phyloP scores from a whole-genome alignment of 352 stramenopile genomes.

The Phytophthora citrophthora region DNA sequence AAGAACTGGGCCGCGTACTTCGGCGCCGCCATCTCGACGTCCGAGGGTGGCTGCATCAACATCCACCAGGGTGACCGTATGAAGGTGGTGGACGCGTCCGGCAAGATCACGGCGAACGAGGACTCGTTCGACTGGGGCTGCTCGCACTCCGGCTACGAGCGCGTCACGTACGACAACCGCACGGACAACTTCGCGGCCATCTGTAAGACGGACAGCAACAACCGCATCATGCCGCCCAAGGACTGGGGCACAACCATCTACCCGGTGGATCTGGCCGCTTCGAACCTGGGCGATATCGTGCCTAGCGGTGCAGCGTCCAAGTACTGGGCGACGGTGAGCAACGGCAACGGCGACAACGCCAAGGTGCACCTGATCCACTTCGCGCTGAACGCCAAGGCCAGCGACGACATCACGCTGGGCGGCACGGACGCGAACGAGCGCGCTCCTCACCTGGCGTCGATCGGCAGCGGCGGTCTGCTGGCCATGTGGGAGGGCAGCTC shows the following conservation, averaged over 20 bases:
- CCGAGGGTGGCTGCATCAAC: constrained; percentile 65
- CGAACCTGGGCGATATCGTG: constrained; percentile 64
- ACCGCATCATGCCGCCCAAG: constrained; percentile 71
- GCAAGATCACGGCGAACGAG: constrained; percentile 40
- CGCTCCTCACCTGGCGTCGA: constrained; percentile 49
- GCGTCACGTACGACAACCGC: constrained; percentile 60
- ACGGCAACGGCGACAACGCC: constrained; percentile 51
- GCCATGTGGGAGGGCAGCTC: constrained; percentile 58
- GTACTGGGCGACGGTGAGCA: constrained; percentile 72
- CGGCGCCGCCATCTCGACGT: constrained; percentile 59
- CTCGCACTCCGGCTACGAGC: constrained; percentile 69
- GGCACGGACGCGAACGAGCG: constrained; percentile 58
- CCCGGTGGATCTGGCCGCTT: constrained; percentile 51
- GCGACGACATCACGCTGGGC: constrained; percentile 63
- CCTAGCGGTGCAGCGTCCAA: constrained; percentile 35
- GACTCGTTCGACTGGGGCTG: constrained; percentile 67
- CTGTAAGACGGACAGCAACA: constrained; percentile 76
- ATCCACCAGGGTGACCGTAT: constrained; percentile 76
- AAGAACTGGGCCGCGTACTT: constrained; percentile 75
- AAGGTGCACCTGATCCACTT: constrained; percentile 71
- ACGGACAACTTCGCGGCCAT: constrained; percentile 53
- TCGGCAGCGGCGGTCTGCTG: constrained; percentile 49
- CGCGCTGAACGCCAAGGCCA: constrained; percentile 43
- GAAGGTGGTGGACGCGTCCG: constrained; percentile 59
- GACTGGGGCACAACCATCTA: constrained; percentile 63